Percentiles rank a stretch among this genome's conserved stretches.
phyloP scores from a whole-genome alignment of 148 eudicot genomes.

The Dianthus caryophyllus region DNA sequence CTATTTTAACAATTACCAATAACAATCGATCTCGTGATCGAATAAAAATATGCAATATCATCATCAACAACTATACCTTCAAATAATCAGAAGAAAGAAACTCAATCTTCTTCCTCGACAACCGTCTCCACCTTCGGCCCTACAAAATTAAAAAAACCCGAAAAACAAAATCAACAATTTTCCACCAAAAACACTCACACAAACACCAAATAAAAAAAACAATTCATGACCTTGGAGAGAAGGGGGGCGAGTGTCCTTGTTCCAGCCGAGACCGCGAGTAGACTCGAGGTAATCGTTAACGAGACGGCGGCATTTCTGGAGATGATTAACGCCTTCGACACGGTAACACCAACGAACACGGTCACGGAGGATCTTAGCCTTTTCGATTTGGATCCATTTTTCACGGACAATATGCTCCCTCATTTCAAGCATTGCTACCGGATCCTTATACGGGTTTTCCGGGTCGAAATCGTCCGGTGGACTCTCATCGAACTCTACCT shows the following conservation, averaged over 20 bases:
- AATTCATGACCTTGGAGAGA: conserved; percentile 83
- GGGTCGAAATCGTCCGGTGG: conserved; percentile 94
- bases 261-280: conserved; percentile 93
- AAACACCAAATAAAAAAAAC: background rate
- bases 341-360: conserved; percentile 81
- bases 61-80: background rate
- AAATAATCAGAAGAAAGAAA: background rate
- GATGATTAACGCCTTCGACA: conserved; percentile 81
- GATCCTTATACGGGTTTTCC: conserved; percentile 84
- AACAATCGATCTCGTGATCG: too few species aligned
- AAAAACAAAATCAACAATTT: too few species aligned
- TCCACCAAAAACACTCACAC: background rate
- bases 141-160: background rate
- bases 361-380: conserved; percentile 76
- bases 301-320: conserved; percentile 86
- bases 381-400: conserved; percentile 96
- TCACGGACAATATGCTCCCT: conserved; percentile 80
- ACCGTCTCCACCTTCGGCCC: conserved; percentile 7
- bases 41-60: too few species aligned
- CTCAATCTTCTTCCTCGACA: conserved; percentile 3
- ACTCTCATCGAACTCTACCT: conserved; percentile 61
- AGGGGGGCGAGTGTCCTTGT: conserved; percentile 70
- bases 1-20: too few species aligned
- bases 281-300: conserved; percentile 82
- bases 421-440: conserved; percentile 95